These are phyloP conservation scores for Diaporthe citrichinensis DNA, from an alignment of 2,329 filamentous ascomycete genomes.

Conservation along the genomic window DNA sequence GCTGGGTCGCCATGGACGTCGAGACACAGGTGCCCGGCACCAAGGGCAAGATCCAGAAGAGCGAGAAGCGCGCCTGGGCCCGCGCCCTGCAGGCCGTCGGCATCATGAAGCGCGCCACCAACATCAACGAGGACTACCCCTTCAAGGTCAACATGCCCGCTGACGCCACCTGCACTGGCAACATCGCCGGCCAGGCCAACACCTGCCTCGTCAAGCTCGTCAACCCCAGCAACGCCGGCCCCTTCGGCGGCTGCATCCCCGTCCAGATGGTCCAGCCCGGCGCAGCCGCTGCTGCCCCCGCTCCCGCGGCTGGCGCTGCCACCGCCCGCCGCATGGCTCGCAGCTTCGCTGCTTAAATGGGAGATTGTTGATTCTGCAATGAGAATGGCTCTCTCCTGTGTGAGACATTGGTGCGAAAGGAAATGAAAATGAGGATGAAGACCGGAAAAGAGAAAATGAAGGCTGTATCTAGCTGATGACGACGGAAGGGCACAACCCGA, in stretches of 20 bases:
- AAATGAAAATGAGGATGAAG: neutral
- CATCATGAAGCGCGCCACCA: conserved; percentile 42
- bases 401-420: neutral
- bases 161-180: conserved; percentile 47
- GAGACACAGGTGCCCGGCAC: conserved; percentile 54
- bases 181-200: conserved; percentile 44
- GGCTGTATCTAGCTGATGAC: conserved; percentile 18
- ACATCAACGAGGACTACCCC: conserved; percentile 46
- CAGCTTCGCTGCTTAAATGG: conserved; percentile 34
- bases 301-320: conserved; percentile 30
- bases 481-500: neutral
- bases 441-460: neutral
- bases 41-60: conserved; percentile 51
- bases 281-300: conserved; percentile 21
- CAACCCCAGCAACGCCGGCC: conserved; percentile 45
- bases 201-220: conserved; percentile 50
- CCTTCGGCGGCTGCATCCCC: conserved; percentile 42
- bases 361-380: no score
- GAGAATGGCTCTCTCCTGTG: neutral
- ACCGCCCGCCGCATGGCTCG: conserved; percentile 41
- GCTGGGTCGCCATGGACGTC: conserved; percentile 50
- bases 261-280: conserved; percentile 39
- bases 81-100: conserved; percentile 40
- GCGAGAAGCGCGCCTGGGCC: conserved; percentile 42
- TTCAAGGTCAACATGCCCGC: conserved; percentile 48